phyloP scores from a whole-genome alignment of 495 filamentous ascomycete species.

The Neurospora sp. region DNA sequence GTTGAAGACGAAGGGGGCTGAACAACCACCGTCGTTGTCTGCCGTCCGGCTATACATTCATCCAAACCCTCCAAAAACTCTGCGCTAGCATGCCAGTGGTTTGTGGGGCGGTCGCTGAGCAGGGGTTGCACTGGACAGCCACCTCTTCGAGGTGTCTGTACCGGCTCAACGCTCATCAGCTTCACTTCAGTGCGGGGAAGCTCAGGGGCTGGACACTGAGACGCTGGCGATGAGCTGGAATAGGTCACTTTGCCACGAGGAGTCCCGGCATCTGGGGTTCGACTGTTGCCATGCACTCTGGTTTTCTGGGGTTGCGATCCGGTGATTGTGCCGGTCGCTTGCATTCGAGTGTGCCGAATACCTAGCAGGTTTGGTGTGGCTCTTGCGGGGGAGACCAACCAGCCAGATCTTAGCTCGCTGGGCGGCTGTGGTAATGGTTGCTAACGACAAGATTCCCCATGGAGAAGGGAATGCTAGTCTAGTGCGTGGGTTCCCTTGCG shows the following conservation, averaged over 20 bases:
- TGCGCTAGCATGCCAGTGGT: not conserved
- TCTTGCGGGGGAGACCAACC: not conserved
- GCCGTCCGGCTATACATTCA: not conserved
- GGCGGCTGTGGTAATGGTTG: not conserved
- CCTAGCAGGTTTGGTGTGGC: not conserved
- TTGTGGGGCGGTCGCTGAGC: not conserved
- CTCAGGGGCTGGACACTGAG: not conserved
- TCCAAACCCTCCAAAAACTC: not conserved
- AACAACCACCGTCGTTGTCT: not conserved
- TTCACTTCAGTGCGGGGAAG: not conserved
- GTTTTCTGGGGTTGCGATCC: not conserved
- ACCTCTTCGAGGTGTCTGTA: not conserved
- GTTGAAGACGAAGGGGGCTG: not conserved
- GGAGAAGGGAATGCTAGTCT: slow-evolving; percentile 4
- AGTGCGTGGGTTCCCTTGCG: slow-evolving; percentile 2
- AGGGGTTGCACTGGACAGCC: not conserved
- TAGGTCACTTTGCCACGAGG: not conserved
- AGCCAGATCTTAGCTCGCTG: slow-evolving; percentile 3
- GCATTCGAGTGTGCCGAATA: not conserved
- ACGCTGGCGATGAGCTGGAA: not conserved
- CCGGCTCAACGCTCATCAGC: not conserved
- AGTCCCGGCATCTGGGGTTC: not conserved
- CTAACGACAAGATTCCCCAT: slow-evolving; percentile 4
- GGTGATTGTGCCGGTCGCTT: not conserved
- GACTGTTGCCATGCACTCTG: not conserved